phyloP scores from a whole-genome alignment of 2,329 filamentous ascomycete genomes.

The Colletotrichum eremochloae region DNA sequence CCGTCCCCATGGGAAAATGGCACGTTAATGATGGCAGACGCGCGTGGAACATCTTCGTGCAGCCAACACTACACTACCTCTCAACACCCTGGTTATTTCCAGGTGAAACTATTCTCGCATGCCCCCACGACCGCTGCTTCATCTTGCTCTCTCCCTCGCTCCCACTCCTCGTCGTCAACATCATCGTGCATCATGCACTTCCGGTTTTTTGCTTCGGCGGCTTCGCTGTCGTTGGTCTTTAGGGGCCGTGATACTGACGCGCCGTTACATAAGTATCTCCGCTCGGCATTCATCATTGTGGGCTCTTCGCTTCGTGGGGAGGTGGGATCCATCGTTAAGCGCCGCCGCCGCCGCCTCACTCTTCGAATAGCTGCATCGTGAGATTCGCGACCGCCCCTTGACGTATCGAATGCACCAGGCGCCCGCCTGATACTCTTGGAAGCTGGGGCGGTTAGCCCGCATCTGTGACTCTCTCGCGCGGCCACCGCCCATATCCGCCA shows the following conservation, averaged over 20 bases:
- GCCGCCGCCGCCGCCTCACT: conserved; percentile 25
- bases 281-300: conserved; percentile 41
- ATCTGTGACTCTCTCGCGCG: not conserved
- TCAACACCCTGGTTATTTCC: conserved; percentile 4
- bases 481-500: not conserved
- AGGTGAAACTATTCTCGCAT: conserved; percentile 15
- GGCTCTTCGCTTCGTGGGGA: not conserved
- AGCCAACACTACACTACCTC: conserved; percentile 1
- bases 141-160: not conserved
- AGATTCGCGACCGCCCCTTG: conserved; percentile 21
- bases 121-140: conserved; percentile 6
- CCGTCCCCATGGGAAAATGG: conserved; percentile 18
- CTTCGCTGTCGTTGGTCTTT: conserved; percentile 11
- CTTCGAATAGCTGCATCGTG: conserved; percentile 35
- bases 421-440: conserved; percentile 3
- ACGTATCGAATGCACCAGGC: conserved; percentile 18
- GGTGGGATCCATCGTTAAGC: conserved; percentile 11
- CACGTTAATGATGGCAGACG: conserved; percentile 30
- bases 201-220: not conserved
- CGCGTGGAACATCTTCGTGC: conserved; percentile 34
- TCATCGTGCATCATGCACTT: conserved; percentile 19
- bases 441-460: conserved; percentile 6
- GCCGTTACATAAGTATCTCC: conserved; percentile 30
- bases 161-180: conserved; percentile 2
- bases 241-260: conserved; percentile 4